Conservation (phyloP, 768 basidiomycete species). For the Tephrocybe sp. region DNA sequence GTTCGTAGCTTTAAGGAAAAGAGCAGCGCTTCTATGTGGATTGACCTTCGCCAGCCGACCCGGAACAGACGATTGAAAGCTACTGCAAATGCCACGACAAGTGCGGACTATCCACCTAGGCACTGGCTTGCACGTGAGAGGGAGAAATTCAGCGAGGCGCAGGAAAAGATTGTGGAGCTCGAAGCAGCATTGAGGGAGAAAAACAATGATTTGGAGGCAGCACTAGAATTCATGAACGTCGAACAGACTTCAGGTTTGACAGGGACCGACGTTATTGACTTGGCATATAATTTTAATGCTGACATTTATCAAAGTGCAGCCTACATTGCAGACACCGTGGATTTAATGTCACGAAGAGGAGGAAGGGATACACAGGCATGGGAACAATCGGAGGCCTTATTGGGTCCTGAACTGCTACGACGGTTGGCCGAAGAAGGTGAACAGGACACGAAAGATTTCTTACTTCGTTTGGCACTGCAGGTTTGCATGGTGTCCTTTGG, state of each 20-base stretch:
- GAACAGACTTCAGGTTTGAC: slow-evolving; percentile 36
- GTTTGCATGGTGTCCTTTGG: slow-evolving; percentile 28
- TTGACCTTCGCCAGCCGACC: too few relatives aligned
- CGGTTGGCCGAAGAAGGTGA: slow-evolving; percentile 1
- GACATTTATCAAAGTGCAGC: slow-evolving; percentile 52
- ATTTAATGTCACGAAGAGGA: too few relatives aligned
- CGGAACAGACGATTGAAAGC: too few relatives aligned
- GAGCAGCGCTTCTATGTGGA: too few relatives aligned
- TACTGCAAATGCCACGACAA: not conserved
- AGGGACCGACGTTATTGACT: slow-evolving; percentile 43
- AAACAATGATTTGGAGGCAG: slow-evolving; percentile 46
- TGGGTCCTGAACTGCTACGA: slow-evolving; percentile 37
- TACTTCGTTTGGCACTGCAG: slow-evolving; percentile 31
- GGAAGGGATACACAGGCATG: slow-evolving; percentile 19
- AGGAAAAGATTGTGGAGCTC: slow-evolving; percentile 5
- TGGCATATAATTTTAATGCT: slow-evolving; percentile 45
- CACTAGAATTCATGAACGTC: slow-evolving; percentile 45
- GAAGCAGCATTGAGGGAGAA: slow-evolving; percentile 35
- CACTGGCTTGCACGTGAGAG: not conserved
- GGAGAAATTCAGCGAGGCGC: not conserved
- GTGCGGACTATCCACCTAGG: not conserved
- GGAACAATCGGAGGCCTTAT: slow-evolving; percentile 26
- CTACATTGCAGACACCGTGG: slow-evolving; percentile 40
- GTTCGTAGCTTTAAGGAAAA: too few relatives aligned
- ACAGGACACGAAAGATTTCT: not conserved